Conservation (phyloP, 176 grass and related monocot genomes). For the Oryza meridionalis region DNA sequence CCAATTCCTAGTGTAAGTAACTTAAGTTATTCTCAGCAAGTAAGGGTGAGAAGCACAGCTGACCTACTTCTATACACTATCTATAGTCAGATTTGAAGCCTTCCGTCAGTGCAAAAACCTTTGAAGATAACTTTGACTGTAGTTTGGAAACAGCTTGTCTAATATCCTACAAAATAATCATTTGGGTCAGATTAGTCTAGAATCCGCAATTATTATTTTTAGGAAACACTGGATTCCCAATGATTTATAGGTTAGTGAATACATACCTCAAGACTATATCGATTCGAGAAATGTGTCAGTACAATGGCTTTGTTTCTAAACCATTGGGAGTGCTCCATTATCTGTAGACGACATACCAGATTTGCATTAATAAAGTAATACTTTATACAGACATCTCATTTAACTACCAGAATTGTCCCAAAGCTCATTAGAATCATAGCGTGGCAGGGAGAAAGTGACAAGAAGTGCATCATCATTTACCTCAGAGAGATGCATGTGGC, state of each 20-base stretch:
- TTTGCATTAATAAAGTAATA: slow-evolving; percentile 23
- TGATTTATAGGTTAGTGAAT: slow-evolving; percentile 19
- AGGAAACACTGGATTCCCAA: background rate
- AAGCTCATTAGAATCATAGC: slow-evolving; percentile 17
- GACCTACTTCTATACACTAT: slow-evolving; percentile 47
- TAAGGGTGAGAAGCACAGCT: slow-evolving; percentile 39
- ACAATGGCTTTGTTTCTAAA: slow-evolving; percentile 82
- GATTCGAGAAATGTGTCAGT: slow-evolving; percentile 90
- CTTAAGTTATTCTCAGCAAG: slow-evolving; percentile 32
- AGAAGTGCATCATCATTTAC: slow-evolving; percentile 42
- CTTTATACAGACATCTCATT: slow-evolving; percentile 19
- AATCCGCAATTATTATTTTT: background rate
- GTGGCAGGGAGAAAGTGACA: slow-evolving; percentile 14
- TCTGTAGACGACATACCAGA: slow-evolving; percentile 38
- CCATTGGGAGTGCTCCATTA: slow-evolving; percentile 91
- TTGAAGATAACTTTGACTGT: slow-evolving; percentile 74
- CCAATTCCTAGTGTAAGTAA: slow-evolving; percentile 38
- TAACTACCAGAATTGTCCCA: slow-evolving; percentile 23
- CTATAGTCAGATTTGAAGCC: slow-evolving; percentile 84
- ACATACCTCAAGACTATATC: slow-evolving; percentile 85
- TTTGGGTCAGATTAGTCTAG: slow-evolving; percentile 37
- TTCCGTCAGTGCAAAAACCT: slow-evolving; percentile 87
- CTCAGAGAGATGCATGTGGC: slow-evolving; percentile 93
- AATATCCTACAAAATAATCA: slow-evolving; percentile 74
- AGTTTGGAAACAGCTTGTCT: slow-evolving; percentile 69